Base-by-base conservation (phyloP, 371 early-diverging fungal species). In the Rhizomucor miehei region DNA sequence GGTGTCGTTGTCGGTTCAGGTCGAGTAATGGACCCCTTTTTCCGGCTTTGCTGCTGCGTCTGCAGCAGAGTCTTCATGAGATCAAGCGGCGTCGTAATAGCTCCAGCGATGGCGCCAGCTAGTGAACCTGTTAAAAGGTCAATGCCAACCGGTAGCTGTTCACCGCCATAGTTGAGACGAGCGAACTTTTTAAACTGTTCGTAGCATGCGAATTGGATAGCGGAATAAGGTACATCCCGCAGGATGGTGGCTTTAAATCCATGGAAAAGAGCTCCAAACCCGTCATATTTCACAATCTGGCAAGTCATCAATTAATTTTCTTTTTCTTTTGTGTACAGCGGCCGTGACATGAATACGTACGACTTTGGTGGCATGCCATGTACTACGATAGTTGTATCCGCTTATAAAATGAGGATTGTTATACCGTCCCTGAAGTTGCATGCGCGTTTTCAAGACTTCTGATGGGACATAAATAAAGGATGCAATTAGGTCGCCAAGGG, bases 401-500 rank as follows among this genome's bases (percentile, higher is more conserved):
- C 88, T 86, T 39, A 86, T 71, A 60, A 86, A 86, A 51, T 87
- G 80, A 17, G 89, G 87, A 64, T 89, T 89, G 51, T 87, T 88
- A 57, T 88, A 88, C 54, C 82, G 74, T 9, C 91, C 91, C 53
- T 91, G 91, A 23, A 91, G 64, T 59, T 91, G 92, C 75, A 91
- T 69, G 48, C 92, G 73, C 1, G 90, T 89, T 64, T 91, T 91
- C 37, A 91, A 57, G 4, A 90, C 89, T 63, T 89, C 90, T 0
- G 87, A 86, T 5, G 89, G 90, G 0, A 91, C 92, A 71, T 89
- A 91, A 17, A 89, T 66, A 45, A 87, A 50, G 6, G 86, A 84
- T n/a, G 86, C 89, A 36, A 76, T 64, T n/a, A 88, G 60, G 62
- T 91, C 92, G 34, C 87, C 92, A 19, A 89, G 36, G 1, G 85